Evolutionary conservation across 192 early-diverging fungal species (phyloP).

Genomic region (Podila epicladia): DNA sequence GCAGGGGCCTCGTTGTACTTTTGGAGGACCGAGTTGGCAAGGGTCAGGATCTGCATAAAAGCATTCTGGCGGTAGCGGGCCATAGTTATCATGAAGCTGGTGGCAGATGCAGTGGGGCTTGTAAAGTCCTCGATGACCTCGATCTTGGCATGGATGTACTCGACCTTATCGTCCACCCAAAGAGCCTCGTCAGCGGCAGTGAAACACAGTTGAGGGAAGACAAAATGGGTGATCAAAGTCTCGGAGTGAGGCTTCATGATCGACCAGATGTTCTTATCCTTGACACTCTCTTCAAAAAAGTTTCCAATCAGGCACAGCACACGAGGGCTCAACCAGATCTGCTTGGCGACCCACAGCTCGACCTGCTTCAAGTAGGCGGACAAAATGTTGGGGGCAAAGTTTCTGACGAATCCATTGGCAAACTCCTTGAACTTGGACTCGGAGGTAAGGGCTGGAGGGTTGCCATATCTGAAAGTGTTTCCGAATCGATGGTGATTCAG

Average conservation of each 20-base stretch:
- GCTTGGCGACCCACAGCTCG: slow-evolving; percentile 75
- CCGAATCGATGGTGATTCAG: too few relatives aligned
- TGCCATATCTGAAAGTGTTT: slow-evolving; percentile 64
- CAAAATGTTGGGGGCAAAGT: slow-evolving; percentile 93
- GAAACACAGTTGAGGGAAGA: slow-evolving; percentile 95
- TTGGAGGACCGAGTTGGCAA: slow-evolving; percentile 81
- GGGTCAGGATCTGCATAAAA: slow-evolving; percentile 80
- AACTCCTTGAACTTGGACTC: slow-evolving; percentile 67
- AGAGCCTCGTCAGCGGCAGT: slow-evolving; percentile 84
- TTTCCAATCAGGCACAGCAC: slow-evolving; percentile 74
- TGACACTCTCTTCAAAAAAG: slow-evolving; percentile 87
- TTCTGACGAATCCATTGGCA: slow-evolving; percentile 83
- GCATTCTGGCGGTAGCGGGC: slow-evolving; percentile 84
- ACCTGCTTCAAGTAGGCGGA: slow-evolving; percentile 87
- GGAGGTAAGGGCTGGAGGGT: slow-evolving; percentile 69
- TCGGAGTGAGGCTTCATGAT: slow-evolving; percentile 88
- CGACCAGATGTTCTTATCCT: slow-evolving; percentile 90
- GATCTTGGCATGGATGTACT: slow-evolving; percentile 86
- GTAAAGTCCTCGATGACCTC: slow-evolving; percentile 89
- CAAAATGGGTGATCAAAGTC: slow-evolving; percentile 85
- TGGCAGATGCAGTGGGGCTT: slow-evolving; percentile 77
- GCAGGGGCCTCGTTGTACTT: slow-evolving; percentile 72
- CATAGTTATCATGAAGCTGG: slow-evolving; percentile 80
- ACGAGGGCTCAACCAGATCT: slow-evolving; percentile 78
- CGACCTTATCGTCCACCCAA: slow-evolving; percentile 94